These are phyloP conservation scores for Pleodorina starrii DNA, from an alignment of 139 green algal species.

Conservation along the genomic window DNA sequence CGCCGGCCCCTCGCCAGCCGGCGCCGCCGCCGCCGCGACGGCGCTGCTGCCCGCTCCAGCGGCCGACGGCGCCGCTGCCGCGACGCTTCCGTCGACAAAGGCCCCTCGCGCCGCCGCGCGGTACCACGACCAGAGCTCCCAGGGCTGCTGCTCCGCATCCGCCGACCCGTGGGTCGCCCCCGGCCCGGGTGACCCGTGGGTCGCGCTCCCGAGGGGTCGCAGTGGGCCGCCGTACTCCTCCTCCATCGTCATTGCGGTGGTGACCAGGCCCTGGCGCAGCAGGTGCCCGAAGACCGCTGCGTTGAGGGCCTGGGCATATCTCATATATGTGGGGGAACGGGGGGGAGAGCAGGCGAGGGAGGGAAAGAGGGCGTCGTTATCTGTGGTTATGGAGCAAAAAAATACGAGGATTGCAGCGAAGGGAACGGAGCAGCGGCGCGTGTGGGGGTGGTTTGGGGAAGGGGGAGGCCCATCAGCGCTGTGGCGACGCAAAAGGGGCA, in stretches of 20 bases:
- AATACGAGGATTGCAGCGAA: too few species aligned
- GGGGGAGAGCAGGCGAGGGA: too few species aligned
- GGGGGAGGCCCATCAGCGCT: too few species aligned
- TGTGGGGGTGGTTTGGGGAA: too few species aligned
- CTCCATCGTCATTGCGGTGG: slow-evolving; percentile 56
- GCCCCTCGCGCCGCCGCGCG: background rate
- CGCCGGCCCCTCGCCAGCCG: background rate
- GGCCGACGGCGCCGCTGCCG: background rate
- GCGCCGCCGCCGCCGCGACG: background rate
- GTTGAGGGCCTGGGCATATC: slow-evolving; percentile 53
- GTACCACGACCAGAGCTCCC: slow-evolving; percentile 39
- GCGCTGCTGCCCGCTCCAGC: background rate
- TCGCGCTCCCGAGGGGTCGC: background rate
- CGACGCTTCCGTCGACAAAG: background rate
- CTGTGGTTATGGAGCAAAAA: too few species aligned
- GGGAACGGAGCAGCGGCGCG: too few species aligned
- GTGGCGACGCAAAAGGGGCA: too few species aligned
- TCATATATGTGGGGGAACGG: too few species aligned
- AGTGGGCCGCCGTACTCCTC: slow-evolving; percentile 47
- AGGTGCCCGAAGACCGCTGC: slow-evolving; percentile 48
- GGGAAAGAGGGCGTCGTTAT: too few species aligned
- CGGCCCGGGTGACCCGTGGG: too few species aligned
- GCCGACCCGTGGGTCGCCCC: slow-evolving; percentile 30
- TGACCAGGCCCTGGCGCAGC: slow-evolving; percentile 42
- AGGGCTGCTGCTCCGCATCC: background rate